Percentiles rank a stretch among this genome's conserved stretches.
Conservation (phyloP, 352 stramenopile species). For the Globisporangium okanoganense region DNA sequence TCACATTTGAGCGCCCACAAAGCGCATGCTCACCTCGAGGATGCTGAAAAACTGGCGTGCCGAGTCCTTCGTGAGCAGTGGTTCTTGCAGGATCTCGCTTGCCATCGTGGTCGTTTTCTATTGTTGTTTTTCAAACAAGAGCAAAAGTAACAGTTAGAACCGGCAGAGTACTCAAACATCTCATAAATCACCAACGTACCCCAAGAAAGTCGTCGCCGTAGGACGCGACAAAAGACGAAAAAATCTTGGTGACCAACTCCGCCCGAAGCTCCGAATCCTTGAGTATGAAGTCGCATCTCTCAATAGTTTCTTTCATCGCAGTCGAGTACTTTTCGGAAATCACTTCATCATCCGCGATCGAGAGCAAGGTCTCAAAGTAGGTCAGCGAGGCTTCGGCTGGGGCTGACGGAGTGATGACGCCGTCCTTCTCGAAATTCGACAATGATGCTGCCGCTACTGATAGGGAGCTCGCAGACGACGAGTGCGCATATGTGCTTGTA, state of each 20-base stretch:
- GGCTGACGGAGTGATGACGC: not conserved
- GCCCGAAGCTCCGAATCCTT: conserved; percentile 61
- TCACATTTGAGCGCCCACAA: not conserved
- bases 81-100: conserved; percentile 66
- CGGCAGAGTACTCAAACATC: not conserved
- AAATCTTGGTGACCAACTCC: conserved; percentile 68
- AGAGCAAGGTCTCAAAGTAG: conserved; percentile 54
- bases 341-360: conserved; percentile 40
- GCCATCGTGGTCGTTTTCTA: conserved; percentile 55
- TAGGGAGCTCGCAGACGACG: conserved; percentile 10
- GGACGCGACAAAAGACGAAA: conserved; percentile 47
- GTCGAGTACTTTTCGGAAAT: conserved; percentile 32
- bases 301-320: conserved; percentile 39
- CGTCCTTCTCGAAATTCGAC: conserved; percentile 49
- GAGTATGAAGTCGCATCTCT: conserved; percentile 58
- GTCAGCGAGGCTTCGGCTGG: conserved; percentile 31
- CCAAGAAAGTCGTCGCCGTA: conserved; percentile 66
- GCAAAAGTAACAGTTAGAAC: not conserved
- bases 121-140: not conserved
- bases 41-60: conserved; percentile 62
- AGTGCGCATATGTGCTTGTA: conserved; percentile 8
- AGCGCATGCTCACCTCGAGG: conserved; percentile 35
- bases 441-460: conserved; percentile 25
- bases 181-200: conserved; percentile 23
- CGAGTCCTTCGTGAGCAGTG: conserved; percentile 53